Base-by-base conservation (phyloP, 1,284 basidiomycete genomes). In the Austroboletus novae-zelandiae region DNA sequence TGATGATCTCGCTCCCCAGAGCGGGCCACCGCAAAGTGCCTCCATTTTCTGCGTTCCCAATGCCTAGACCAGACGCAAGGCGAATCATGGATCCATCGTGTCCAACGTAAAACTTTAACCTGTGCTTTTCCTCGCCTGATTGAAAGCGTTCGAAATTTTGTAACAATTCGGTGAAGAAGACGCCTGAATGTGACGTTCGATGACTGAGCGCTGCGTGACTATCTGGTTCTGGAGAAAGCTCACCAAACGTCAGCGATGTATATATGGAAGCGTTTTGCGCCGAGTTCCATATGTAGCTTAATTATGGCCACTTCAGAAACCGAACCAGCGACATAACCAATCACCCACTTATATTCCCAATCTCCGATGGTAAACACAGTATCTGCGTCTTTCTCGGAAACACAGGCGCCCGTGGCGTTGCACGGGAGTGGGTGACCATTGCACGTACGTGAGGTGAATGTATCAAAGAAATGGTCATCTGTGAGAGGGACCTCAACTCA, bases 31-130 rank as follows among this genome's bases (percentile, higher is more conserved):
- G 70, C 46, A 79, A 57, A 2, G 63, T 61, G 9, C 58, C 60
- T 4, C 53, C 55, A 17, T 62, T 62, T 15, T 40, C 55, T 10
- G 55, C 53, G 35, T 60, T 64, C 14, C 75, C 76, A 15, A 79
- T 59, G 7, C 77, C 76, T 2, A 80, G 66, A 13, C 73, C 71
- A 1, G 76, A 54, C 8, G 76, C 75, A 6, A 80, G 72, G 29
- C 77, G 70, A 46, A 80, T 71, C 70, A 80, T 75, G 7, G 75
- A 71, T 5, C 77, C 76, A 51, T 80, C 78, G 50, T 80, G 78
- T 5, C 76, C 78, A 9, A 79, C 72, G 45, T 76, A 75, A 49
- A 79, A 69, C 32, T 66, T 66, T 29, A 76, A 47, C 50, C 72
- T 76, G 61, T 70, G 62, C 1, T 59, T 56, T 44, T 75, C 74